Conservation (phyloP, 345 rosid species). For the Triadica sebifera region DNA sequence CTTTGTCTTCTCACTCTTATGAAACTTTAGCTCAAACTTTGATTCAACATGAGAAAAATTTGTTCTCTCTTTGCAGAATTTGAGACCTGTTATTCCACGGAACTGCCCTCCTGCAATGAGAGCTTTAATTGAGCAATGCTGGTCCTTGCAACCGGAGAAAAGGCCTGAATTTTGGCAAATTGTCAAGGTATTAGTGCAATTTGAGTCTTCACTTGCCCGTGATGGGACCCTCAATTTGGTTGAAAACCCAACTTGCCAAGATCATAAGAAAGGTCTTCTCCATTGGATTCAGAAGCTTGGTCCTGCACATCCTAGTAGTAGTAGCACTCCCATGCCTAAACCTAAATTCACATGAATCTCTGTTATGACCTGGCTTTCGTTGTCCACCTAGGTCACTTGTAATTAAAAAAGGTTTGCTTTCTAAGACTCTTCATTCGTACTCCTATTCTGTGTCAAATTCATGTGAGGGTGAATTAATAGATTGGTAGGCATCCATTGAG, state of each 20-base stretch:
- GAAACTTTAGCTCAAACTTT: neutral
- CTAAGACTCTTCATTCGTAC: constrained; percentile 26
- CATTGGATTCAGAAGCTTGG: constrained; percentile 93
- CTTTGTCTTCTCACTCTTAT: neutral
- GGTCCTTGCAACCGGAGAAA: constrained; percentile 88
- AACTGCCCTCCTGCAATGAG: constrained; percentile 69
- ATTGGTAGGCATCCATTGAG: too few species aligned
- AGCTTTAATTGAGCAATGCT: constrained; percentile 89
- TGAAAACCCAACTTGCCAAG: constrained; percentile 44
- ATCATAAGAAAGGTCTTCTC: constrained; percentile 73
- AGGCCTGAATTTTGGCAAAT: too few species aligned
- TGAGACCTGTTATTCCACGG: constrained; percentile 73
- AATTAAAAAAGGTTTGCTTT: constrained; percentile 40
- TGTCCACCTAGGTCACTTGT: constrained; percentile 38
- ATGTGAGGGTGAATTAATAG: too few species aligned
- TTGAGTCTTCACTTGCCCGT: constrained; percentile 52
- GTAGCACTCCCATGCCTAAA: constrained; percentile 45
- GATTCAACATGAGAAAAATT: constrained; percentile 6
- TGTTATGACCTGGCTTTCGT: constrained; percentile 33
- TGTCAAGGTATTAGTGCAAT: constrained; percentile 86
- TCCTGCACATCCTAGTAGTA: constrained; percentile 47
- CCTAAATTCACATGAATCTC: constrained; percentile 58
- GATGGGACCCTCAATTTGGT: constrained; percentile 67
- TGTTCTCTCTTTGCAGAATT: constrained; percentile 45
- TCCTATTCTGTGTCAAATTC: too few species aligned